These are phyloP conservation scores for Sporothrix phasma DNA, from an alignment of 2,329 filamentous ascomycete species.

Conservation along the genomic window DNA sequence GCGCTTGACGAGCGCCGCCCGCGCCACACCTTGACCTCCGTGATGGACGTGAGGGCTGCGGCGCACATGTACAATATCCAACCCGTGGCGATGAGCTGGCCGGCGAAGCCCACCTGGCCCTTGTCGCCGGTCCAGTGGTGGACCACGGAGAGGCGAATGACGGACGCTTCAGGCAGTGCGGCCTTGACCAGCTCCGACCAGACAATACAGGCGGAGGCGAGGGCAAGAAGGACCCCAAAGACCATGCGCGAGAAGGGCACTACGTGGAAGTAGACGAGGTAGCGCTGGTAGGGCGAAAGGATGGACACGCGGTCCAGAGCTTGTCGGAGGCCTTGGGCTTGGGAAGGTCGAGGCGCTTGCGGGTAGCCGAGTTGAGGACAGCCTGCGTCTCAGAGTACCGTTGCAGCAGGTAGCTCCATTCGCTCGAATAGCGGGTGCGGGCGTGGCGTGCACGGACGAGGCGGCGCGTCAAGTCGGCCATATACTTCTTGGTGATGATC, in stretches of 20 bases:
- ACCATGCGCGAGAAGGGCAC: slow-evolving; percentile 58
- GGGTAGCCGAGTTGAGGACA: slow-evolving; percentile 73
- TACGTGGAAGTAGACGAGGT: slow-evolving; percentile 63
- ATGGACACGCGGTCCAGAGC: slow-evolving; percentile 46
- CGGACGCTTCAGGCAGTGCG: slow-evolving; percentile 65
- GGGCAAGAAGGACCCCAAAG: slow-evolving; percentile 56
- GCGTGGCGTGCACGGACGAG: slow-evolving; percentile 75
- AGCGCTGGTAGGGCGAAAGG: slow-evolving; percentile 72
- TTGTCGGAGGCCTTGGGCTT: slow-evolving; percentile 43
- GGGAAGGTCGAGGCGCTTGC: slow-evolving; percentile 70
- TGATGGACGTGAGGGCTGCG: slow-evolving; percentile 77
- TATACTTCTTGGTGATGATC: slow-evolving; percentile 84
- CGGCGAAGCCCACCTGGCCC: slow-evolving; percentile 72
- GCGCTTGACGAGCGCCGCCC: slow-evolving; percentile 81
- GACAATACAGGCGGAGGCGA: slow-evolving; percentile 73
- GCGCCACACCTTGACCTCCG: slow-evolving; percentile 94
- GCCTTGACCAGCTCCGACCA: slow-evolving; percentile 91
- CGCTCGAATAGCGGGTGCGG: slow-evolving; percentile 69
- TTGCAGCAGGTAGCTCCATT: slow-evolving; percentile 73
- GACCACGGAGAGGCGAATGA: slow-evolving; percentile 57
- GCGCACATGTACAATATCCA: slow-evolving; percentile 98
- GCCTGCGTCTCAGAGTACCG: slow-evolving; percentile 66
- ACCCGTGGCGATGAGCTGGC: slow-evolving; percentile 70
- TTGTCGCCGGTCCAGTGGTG: slow-evolving; percentile 63
- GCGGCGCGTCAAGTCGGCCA: slow-evolving; percentile 79